phyloP scores from a whole-genome alignment of 2,329 filamentous ascomycete genomes.

The Pseudocercospora eumusae region DNA sequence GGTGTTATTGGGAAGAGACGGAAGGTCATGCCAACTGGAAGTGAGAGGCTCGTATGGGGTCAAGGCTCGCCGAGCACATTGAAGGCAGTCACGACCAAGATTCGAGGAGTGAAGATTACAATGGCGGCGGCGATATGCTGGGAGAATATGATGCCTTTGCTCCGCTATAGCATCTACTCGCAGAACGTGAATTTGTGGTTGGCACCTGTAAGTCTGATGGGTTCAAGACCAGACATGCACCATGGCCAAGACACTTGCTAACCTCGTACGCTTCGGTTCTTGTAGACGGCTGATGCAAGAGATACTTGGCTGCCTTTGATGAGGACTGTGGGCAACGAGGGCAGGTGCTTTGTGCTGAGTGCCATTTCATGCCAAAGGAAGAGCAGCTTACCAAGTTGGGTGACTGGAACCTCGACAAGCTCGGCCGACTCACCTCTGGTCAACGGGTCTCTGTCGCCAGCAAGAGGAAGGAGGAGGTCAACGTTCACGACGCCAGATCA shows the following conservation, averaged over 20 bases:
- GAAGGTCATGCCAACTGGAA: slow-evolving; percentile 90
- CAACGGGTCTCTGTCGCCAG: slow-evolving; percentile 18
- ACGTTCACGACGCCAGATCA: slow-evolving; percentile 50
- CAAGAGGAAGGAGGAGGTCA: slow-evolving; percentile 41
- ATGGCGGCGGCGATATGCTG: slow-evolving; percentile 89
- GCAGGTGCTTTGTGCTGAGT: slow-evolving; percentile 80
- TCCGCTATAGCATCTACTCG: slow-evolving; percentile 78
- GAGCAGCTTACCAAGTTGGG: slow-evolving; percentile 60
- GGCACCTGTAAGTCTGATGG: no score
- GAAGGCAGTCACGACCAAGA: slow-evolving; percentile 73
- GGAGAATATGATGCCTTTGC: slow-evolving; percentile 91
- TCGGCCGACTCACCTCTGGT: neutral
- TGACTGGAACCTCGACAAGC: slow-evolving; percentile 41
- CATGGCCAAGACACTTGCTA: no score
- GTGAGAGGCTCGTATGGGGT: slow-evolving; percentile 83
- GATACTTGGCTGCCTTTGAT: slow-evolving; percentile 83
- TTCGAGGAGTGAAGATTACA: slow-evolving; percentile 76
- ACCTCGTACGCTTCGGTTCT: no score
- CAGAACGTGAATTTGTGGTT: slow-evolving; percentile 93
- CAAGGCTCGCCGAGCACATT: slow-evolving; percentile 79
- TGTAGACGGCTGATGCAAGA: slow-evolving; percentile 82
- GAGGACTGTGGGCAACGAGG: slow-evolving; percentile 78
- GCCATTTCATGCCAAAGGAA: slow-evolving; percentile 77
- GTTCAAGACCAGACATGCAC: no score
- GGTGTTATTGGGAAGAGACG: slow-evolving; percentile 81